Evolutionary conservation across 192 early-diverging fungal species (phyloP).

Genomic region (Piromyces finnis): DNA sequence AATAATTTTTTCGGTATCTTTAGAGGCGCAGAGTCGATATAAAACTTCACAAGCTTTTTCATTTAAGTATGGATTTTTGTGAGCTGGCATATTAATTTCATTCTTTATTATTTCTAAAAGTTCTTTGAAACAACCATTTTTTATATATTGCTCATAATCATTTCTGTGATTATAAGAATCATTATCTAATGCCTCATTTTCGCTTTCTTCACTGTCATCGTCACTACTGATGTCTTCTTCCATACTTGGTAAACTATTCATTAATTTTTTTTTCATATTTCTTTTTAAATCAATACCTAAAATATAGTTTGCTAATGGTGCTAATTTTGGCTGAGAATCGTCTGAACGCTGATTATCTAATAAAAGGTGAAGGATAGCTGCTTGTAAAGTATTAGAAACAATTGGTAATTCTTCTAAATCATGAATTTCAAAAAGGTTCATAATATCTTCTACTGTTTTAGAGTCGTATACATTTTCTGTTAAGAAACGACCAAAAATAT

Average conservation of each 20-base stretch:
- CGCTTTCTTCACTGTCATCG: neutral
- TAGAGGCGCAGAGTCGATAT: neutral
- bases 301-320: neutral
- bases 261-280: no score
- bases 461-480: neutral
- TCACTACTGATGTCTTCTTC: neutral
- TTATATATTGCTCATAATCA: neutral
- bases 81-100: neutral
- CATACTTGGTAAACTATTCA: no score
- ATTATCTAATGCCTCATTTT: neutral
- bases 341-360: neutral
- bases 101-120: neutral
- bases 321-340: neutral
- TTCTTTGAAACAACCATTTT: neutral
- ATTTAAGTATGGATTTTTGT: neutral
- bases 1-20: neutral
- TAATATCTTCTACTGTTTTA: neutral
- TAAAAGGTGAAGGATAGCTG: neutral
- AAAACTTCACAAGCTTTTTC: neutral
- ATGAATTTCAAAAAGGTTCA: neutral
- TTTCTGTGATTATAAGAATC: neutral
- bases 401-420: neutral
- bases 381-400: neutral
- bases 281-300: neutral
- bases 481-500: neutral